Conservation (phyloP, 2,329 filamentous ascomycete genomes). For the Phialemoniopsis sp. region DNA sequence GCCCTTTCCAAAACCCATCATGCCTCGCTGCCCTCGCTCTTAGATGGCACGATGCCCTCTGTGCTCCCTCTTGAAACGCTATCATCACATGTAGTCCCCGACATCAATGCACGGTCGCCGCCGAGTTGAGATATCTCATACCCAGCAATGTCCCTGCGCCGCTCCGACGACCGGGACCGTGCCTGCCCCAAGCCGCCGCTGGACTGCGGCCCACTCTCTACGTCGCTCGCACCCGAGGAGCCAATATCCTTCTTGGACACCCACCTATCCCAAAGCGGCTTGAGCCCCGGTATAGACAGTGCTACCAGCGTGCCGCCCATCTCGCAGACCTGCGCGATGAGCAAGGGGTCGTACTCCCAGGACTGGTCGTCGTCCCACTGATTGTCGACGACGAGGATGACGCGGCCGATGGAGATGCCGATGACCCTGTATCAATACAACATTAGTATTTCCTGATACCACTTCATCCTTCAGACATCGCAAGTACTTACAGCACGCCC, state of each 20-base stretch:
- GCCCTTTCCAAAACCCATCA: too few species aligned
- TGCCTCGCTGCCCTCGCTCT: too few species aligned
- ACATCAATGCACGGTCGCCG: too few species aligned
- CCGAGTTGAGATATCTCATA: too few species aligned
- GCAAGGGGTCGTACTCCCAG: conserved; percentile 46
- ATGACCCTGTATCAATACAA: conserved; percentile 31
- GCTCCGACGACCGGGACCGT: conserved; percentile 35
- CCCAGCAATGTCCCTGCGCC: too few species aligned
- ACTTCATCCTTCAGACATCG: conserved; percentile 8
- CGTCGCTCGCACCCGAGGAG: not conserved
- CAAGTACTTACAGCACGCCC: conserved; percentile 35
- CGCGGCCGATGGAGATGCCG: conserved; percentile 39
- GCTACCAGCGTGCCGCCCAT: conserved; percentile 46
- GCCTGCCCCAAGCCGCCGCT: not conserved
- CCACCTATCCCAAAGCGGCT: conserved; percentile 36
- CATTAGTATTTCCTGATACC: too few species aligned
- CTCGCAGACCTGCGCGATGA: conserved; percentile 44
- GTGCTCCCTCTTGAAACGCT: too few species aligned
- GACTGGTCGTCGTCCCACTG: conserved; percentile 42
- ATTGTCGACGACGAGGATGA: conserved; percentile 41
- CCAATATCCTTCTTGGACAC: conserved; percentile 17
- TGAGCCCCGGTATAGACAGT: conserved; percentile 44
- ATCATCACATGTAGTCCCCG: too few species aligned
- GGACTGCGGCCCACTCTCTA: not conserved
- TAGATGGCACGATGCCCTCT: too few species aligned